Evolutionary conservation across 2,329 filamentous ascomycete species (phyloP).

Genomic region (Macroventuria anomochaeta): DNA sequence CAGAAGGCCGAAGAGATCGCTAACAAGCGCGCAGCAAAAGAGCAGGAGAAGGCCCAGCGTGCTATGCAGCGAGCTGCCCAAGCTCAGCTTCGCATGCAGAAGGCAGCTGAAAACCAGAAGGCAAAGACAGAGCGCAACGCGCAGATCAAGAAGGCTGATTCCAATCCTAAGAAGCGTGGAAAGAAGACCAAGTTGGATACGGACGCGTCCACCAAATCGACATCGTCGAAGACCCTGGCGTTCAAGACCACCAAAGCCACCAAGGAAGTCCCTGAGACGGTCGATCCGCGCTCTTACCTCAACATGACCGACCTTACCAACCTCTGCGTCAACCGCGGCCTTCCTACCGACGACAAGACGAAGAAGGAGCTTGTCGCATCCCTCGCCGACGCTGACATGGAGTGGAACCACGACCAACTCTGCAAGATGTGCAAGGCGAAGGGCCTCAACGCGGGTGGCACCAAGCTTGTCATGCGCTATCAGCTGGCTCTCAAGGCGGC

Average conservation of each 20-base stretch:
- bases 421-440: constrained; percentile 31
- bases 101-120: constrained; percentile 23
- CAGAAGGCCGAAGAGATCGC: constrained; percentile 36
- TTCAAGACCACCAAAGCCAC: constrained; percentile 9
- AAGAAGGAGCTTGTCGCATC: constrained; percentile 31
- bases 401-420: constrained; percentile 27
- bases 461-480: constrained; percentile 33
- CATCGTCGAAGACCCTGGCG: not conserved
- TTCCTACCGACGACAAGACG: constrained; percentile 18
- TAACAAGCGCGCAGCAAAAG: constrained; percentile 19
- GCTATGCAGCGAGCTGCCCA: constrained; percentile 31
- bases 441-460: constrained; percentile 29
- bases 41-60: constrained; percentile 28
- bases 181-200: not conserved
- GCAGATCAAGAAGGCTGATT: constrained; percentile 24
- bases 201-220: not conserved
- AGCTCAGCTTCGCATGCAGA: constrained; percentile 25
- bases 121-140: constrained; percentile 24
- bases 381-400: constrained; percentile 33
- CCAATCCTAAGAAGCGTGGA: constrained; percentile 2
- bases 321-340: constrained; percentile 30
- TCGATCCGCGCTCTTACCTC: constrained; percentile 36
- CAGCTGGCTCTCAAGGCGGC: constrained; percentile 36
- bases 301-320: constrained; percentile 27
- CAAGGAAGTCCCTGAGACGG: constrained; percentile 23